These are phyloP conservation scores for Colletotrichum noveboracense DNA, from an alignment of 2,329 filamentous ascomycete genomes.

Conservation along the genomic window DNA sequence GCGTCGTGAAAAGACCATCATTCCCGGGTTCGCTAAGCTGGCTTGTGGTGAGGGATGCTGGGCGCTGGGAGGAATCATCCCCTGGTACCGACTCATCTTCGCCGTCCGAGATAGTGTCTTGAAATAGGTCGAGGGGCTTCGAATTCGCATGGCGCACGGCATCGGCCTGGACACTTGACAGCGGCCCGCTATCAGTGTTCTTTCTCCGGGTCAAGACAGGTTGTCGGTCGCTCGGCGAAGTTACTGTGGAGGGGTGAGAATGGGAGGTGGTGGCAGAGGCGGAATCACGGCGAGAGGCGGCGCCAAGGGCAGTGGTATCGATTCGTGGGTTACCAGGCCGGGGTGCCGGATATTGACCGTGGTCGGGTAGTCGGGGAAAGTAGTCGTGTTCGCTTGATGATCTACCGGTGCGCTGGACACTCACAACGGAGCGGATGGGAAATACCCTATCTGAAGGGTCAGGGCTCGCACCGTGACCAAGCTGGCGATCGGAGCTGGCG, in stretches of 20 bases:
- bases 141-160: conserved; percentile 42
- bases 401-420: conserved; percentile 62
- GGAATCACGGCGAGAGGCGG: conserved; percentile 3
- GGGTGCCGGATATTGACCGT: conserved; percentile 33
- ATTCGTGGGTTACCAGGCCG: conserved; percentile 32
- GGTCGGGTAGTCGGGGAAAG: conserved; percentile 37
- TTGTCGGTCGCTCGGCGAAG: conserved; percentile 24
- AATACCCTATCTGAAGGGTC: conserved; percentile 69
- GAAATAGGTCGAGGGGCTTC: conserved; percentile 32
- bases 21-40: background rate
- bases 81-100: conserved; percentile 21
- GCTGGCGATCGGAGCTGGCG: conserved; percentile 44
- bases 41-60: background rate
- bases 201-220: conserved; percentile 31
- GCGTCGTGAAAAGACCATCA: conserved; percentile 62
- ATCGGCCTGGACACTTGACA: conserved; percentile 51
- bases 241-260: conserved; percentile 7
- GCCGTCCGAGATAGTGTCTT: conserved; percentile 28
- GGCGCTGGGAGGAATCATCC: background rate
- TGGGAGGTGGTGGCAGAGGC: background rate
- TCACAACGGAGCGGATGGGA: conserved; percentile 81
- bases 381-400: conserved; percentile 44
- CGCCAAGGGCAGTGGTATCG: conserved; percentile 32
- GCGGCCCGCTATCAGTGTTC: conserved; percentile 41
- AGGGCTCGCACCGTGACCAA: conserved; percentile 33